Evolutionary conservation across 2,329 filamentous ascomycete species (phyloP).

Genomic region (Fusarium verticillioides): DNA sequence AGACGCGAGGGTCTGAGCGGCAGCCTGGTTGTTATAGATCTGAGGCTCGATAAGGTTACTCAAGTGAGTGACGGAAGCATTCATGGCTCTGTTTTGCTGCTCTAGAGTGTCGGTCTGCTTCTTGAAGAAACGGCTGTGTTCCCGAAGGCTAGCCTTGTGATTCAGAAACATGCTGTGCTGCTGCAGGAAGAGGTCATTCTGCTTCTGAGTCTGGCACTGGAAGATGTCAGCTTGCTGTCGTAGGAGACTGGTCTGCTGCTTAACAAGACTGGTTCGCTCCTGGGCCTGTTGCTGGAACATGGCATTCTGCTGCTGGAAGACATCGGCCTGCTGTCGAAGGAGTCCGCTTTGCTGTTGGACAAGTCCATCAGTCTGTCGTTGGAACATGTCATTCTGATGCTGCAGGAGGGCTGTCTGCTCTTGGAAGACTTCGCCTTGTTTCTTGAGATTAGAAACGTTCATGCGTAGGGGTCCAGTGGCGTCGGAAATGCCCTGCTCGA

Average conservation of each 20-base stretch:
- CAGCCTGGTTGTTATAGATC: constrained; percentile 25
- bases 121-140: constrained; percentile 22
- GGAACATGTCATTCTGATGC: neutral
- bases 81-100: constrained; percentile 41
- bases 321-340: neutral
- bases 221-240: neutral
- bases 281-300: no score
- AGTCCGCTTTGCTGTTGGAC: neutral
- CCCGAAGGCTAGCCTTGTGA: constrained; percentile 3
- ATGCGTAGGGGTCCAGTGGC: constrained; percentile 47
- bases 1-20: constrained; percentile 38
- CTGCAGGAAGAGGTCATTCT: neutral
- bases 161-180: neutral
- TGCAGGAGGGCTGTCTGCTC: neutral
- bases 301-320: neutral
- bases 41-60: constrained; percentile 37
- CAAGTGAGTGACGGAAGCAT: constrained; percentile 29
- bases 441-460: constrained; percentile 37
- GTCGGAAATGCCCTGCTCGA: constrained; percentile 49
- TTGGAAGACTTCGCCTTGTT: constrained; percentile 41
- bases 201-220: neutral
- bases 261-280: neutral
- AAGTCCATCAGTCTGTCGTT: neutral
- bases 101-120: constrained; percentile 21
- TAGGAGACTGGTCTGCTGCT: neutral